phyloP scores from a whole-genome alignment of 73 alveolate genomes.

The Tetrahymena elliotti region DNA sequence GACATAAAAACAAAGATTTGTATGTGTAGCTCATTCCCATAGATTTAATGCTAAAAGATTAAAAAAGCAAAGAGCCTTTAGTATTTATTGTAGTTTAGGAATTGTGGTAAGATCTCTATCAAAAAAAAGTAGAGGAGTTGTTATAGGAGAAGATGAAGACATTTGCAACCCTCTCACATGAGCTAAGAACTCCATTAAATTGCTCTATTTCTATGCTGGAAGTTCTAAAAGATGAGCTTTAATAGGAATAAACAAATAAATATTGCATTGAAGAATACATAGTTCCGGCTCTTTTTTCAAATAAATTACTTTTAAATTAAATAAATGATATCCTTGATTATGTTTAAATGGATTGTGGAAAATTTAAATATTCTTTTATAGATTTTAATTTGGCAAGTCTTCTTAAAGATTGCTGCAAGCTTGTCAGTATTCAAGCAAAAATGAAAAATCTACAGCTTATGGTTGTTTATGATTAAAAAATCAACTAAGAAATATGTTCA shows the following conservation, averaged over 20 bases:
- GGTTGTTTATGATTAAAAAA: background rate
- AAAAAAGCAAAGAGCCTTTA: background rate
- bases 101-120: background rate
- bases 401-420: background rate
- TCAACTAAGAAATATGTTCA: background rate
- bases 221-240: background rate
- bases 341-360: constrained; percentile 1
- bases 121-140: background rate
- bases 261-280: background rate
- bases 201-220: constrained; percentile 4
- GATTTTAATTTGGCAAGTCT: background rate
- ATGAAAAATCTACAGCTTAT: background rate
- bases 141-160: background rate
- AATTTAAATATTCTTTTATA: background rate
- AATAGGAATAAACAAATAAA: background rate
- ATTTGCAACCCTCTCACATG: constrained; percentile 5
- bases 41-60: background rate
- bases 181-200: constrained; percentile 33
- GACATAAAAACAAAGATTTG: background rate
- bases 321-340: constrained; percentile 24
- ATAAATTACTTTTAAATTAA: background rate
- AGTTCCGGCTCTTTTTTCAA: background rate
- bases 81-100: background rate
- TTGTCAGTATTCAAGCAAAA: background rate
- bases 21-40: background rate